Base-by-base conservation (phyloP, 2,329 filamentous ascomycete genomes). In the Ceratocystiopsis minuta region DNA sequence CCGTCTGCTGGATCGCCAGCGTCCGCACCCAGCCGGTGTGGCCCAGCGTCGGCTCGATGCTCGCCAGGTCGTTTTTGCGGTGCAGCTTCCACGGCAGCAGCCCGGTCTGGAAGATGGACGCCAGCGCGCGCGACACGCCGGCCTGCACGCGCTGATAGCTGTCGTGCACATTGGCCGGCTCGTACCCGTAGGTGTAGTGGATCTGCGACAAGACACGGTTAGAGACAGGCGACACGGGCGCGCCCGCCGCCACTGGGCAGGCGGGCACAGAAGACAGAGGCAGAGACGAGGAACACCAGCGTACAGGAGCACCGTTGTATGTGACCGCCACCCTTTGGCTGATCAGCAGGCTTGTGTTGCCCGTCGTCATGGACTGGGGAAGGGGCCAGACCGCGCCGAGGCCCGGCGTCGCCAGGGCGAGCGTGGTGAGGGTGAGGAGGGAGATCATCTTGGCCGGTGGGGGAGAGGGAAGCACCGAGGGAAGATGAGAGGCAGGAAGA, bases 41-140 rank as follows among this genome's bases (percentile, higher is more conserved):
- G 40, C 51, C 15, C 9, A 62, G 55, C 10, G 58, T 56, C 1
- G 84, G 82, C 57, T 88, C 80, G 48, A 74, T 80, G 35, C 70
- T 53, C 43, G 70, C 67, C 31, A 67, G 57, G 40, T 56, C 45
- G 50, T 75, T 67, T 32, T 78, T 71, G 18, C 70, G 66, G 48
- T 80, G 69, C 43, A 90, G 71, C 60, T 78, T 85, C 82, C 82
- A 90, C 0, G 84, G 83, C 15, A 84, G 70, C 47, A 87, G 75
- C 50, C 72, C 75, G 45, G 78, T 63, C 20, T 70, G 60, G 57
- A 86, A 80, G 43, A 88, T 73, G 44, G 68, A 71, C 18, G 67
- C 57, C 48, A 77, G 62, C 11, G 78, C 67, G 38, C 79, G 69
- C n/a, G 66, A 64, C 16, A 78, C 60, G 28, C 63, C 75, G 20